Base-by-base conservation (phyloP, 345 rosid genomes). In the Bretschneidera sinensis region DNA sequence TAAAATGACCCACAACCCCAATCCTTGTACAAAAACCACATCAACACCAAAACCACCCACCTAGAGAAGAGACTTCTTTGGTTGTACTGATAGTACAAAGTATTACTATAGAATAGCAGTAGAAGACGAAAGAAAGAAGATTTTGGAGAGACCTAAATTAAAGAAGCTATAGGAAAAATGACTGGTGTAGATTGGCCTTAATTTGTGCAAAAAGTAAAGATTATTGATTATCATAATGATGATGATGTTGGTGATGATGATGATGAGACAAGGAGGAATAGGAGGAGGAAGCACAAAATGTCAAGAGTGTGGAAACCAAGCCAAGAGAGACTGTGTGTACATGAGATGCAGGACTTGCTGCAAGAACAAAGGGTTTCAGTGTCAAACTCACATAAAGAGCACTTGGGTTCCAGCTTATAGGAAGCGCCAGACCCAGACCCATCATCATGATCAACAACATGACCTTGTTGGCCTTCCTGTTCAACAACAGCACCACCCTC, bases 221-320 rank as follows among this genome's bases (percentile, higher is more conserved):
- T n/a, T n/a, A n/a, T n/a, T n/a, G n/a, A n/a, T n/a, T n/a, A n/a
- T n/a, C n/a, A n/a, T n/a, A n/a, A n/a, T n/a, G n/a, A 52, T 51
- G 19, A 47, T 17, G 1, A 11, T 56, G 61, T 55, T 39, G 25
- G 9, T 39, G 39, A 57, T 33, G 57, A 66, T 47, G 64, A 60
- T 66, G 75, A 56, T 62, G 65, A 70, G n/a, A n/a, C n/a, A n/a
- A n/a, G 57, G 19, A 50, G 71, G 47, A 19, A 21, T 53, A 54
- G 61, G 74, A n/a, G n/a, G n/a, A n/a, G 62, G 79, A 17, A 61
- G 72, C 20, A 67, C 65, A 67, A 80, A 82, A 45, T 85, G 91
- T 61, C 78, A 85, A 69, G 91, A 85, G 50, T 85, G 91, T 71
- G 91, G 91, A 33, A 85, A 85, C 71, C 84, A 85, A 61, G 81